Conservation (phyloP, 192 early-diverging fungal species). For the Paraglomus brasilianum region DNA sequence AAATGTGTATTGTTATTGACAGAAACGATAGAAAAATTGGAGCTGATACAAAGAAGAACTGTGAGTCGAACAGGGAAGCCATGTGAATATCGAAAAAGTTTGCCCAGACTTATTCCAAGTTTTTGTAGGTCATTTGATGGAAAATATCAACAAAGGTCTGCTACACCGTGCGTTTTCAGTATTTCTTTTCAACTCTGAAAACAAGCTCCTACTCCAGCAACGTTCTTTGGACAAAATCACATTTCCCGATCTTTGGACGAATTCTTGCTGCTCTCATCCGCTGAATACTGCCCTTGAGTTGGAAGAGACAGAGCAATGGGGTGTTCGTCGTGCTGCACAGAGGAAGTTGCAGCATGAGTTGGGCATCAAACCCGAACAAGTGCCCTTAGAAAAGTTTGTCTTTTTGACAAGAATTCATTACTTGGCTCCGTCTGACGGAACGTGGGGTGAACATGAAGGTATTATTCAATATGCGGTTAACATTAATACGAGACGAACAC, state of each 20-base stretch:
- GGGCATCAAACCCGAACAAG: conserved; percentile 77
- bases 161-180: conserved; percentile 97
- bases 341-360: conserved; percentile 96
- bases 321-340: conserved; percentile 85
- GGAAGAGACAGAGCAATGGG: conserved; percentile 74
- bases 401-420: conserved; percentile 97
- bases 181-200: conserved; percentile 89
- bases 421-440: conserved; percentile 88
- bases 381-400: conserved; percentile 79
- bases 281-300: conserved; percentile 77
- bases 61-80: conserved; percentile 46
- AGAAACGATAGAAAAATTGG: conserved; percentile 81
- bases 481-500: not conserved
- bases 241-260: conserved; percentile 95
- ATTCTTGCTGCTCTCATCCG: conserved; percentile 99
- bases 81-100: not conserved
- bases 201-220: conserved; percentile 91
- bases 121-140: conserved; percentile 86
- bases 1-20: conserved; percentile 96
- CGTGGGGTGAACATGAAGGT: conserved; percentile 99
- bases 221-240: conserved; percentile 97
- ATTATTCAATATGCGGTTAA: conserved; percentile 5
- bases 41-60: conserved; percentile 88
- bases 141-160: conserved; percentile 84
- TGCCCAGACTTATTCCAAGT: not conserved